Evolutionary conservation across 2,329 filamentous ascomycete species (phyloP).

Genomic region (Pseudogymnoascus sp.): DNA sequence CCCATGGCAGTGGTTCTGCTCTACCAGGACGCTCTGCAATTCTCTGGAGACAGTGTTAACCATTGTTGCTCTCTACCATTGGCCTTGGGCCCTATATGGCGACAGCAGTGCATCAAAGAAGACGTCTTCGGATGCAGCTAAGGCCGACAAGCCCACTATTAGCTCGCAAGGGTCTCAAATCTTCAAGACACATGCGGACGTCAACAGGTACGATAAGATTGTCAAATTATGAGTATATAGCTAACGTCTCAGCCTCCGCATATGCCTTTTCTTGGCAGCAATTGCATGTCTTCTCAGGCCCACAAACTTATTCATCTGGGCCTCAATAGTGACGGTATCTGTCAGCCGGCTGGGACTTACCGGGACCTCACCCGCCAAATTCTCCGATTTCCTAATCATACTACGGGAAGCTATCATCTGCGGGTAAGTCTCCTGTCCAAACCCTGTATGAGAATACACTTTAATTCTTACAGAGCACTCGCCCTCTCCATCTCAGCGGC

Average conservation of each 20-base stretch:
- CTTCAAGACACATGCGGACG: neutral
- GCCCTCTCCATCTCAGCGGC: constrained; percentile 55
- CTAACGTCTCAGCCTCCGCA: constrained; percentile 38
- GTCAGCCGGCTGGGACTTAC: constrained; percentile 36
- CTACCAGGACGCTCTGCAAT: constrained; percentile 88
- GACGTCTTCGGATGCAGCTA: constrained; percentile 16
- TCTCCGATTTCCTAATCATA: constrained; percentile 41
- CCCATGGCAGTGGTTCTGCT: constrained; percentile 96
- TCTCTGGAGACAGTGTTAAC: constrained; percentile 87
- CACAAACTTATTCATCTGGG: constrained; percentile 84
- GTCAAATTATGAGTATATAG: neutral
- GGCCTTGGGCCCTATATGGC: constrained; percentile 71
- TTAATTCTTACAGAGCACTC: constrained; percentile 34
- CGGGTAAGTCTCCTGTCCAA: constrained; percentile 33
- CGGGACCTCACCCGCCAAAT: constrained; percentile 31
- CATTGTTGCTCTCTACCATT: constrained; percentile 65
- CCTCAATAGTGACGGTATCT: constrained; percentile 50
- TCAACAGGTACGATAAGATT: neutral
- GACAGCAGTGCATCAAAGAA: constrained; percentile 25
- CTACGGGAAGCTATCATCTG: constrained; percentile 57
- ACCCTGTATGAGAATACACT: neutral
- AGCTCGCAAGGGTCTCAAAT: neutral
- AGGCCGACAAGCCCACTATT: constrained; percentile 14
- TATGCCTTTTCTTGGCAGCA: constrained; percentile 66
- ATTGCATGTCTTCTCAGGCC: constrained; percentile 78